These are phyloP conservation scores for Xenoacremonium recifei DNA, from an alignment of 2,329 filamentous ascomycete genomes.

Conservation along the genomic window DNA sequence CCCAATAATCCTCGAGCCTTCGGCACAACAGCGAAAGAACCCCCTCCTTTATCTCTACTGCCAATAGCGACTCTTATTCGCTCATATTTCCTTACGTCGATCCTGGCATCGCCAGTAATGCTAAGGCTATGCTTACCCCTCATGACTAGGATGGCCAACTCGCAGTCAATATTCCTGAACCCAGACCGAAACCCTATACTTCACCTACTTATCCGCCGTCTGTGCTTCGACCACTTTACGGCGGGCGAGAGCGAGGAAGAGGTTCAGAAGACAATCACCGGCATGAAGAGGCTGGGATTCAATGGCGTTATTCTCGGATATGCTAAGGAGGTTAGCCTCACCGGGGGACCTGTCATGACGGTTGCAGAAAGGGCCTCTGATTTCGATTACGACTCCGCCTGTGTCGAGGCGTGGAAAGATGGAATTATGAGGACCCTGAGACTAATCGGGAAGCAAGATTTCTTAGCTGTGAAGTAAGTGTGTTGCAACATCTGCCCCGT, in stretches of 20 bases:
- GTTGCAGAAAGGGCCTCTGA: conserved; percentile 8
- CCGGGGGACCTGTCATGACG: not conserved
- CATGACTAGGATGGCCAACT: conserved; percentile 20
- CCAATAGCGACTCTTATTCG: conserved; percentile 21
- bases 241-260: conserved; percentile 49
- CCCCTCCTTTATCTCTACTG: conserved; percentile 22
- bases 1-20: no score
- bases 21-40: no score
- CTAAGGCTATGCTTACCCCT: conserved; percentile 23
- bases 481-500: not conserved
- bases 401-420: conserved; percentile 47
- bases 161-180: conserved; percentile 37
- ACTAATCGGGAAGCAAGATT: conserved; percentile 51
- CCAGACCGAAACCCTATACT: conserved; percentile 38
- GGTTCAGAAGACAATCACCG: conserved; percentile 42
- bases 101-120: conserved; percentile 25
- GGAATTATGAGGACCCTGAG: conserved; percentile 52
- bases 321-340: conserved; percentile 45
- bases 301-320: conserved; percentile 53
- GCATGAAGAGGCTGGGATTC: conserved; percentile 48
- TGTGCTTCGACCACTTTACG: conserved; percentile 57
- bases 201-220: conserved; percentile 42
- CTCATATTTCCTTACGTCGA: conserved; percentile 23
- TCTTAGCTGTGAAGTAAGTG: conserved; percentile 57
- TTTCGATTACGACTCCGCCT: conserved; percentile 9